phyloP scores from a whole-genome alignment of 192 early-diverging fungal genomes.

The Phycomyces nitens region DNA sequence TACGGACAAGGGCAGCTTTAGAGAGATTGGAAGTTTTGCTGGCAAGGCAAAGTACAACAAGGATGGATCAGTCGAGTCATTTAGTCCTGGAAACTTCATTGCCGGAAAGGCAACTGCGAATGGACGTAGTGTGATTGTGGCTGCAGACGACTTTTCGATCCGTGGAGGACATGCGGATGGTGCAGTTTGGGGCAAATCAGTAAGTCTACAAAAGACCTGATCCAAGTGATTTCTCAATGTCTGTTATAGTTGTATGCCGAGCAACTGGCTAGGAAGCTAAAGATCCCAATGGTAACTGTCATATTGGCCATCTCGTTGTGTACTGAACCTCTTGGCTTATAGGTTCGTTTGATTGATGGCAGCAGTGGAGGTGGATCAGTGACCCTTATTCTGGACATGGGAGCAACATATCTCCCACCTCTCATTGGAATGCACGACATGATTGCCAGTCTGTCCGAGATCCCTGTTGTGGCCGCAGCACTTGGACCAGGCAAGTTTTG shows the following conservation, averaged over 20 bases:
- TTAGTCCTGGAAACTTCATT: constrained; percentile 30
- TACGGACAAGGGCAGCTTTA: constrained; percentile 27
- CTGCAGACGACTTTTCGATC: constrained; percentile 39
- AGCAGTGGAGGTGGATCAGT: constrained; percentile 37
- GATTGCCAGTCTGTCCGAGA: constrained; percentile 32
- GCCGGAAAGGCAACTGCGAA: constrained; percentile 25
- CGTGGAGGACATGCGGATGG: constrained; percentile 40
- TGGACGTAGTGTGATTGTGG: constrained; percentile 24
- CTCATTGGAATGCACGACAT: constrained; percentile 36
- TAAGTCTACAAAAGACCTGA: not conserved
- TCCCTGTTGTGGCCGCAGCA: constrained; percentile 31
- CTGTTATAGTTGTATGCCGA: constrained; percentile 28
- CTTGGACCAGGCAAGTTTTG: constrained; percentile 28
- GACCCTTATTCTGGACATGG: constrained; percentile 20
- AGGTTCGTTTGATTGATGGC: constrained; percentile 37
- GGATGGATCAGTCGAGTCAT: constrained; percentile 7
- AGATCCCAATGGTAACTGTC: constrained; percentile 23
- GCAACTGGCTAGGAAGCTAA: constrained; percentile 25
- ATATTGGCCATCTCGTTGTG: not conserved
- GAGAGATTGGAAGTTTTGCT: constrained; percentile 33
- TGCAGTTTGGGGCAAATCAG: constrained; percentile 36
- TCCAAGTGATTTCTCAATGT: not conserved
- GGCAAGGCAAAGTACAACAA: constrained; percentile 28
- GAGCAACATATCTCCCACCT: constrained; percentile 25
- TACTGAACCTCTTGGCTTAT: not conserved